Evolutionary conservation across 2,329 filamentous ascomycete genomes (phyloP), one percentile per base, ranked within the genome.

Genomic region (Ceratocystiopsis brevicomis): DNA sequence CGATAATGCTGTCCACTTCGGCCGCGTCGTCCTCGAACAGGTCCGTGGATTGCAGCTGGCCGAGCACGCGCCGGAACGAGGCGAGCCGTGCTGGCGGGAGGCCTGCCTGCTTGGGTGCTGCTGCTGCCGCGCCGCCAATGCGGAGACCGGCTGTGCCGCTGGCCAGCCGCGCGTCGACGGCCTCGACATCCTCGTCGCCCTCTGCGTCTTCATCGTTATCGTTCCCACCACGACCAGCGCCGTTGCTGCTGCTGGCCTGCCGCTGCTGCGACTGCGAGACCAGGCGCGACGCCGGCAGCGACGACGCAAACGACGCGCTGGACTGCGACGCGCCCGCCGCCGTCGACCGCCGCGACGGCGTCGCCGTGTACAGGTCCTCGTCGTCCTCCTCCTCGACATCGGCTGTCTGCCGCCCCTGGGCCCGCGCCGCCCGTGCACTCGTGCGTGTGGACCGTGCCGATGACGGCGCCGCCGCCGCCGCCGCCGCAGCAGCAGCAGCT

Each of bases 1-100:
- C 69, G 16, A 95, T 69, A 32, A 98, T 69, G 21, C 73, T 73
- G 48, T 77, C 73, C 2, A 95, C 70, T 47, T 79, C 71, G 14
- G 86, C 85, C 16, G 78, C 76, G 54, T 96, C 90, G 48, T 92
- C 83, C 32, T 78, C 75, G 57, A 98, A 98, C n/a, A 98, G 60
- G 13, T 74, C 69, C 4, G 39, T 35, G 53, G 80, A 79, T 54
- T 94, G 78, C 43, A 98, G 67, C 53, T 84, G 81, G 19, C 90
- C 90, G 3, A 98, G 68, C 2, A 81, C 74, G 12, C 74, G 73
- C 44, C 84, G 77, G 76, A 98, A 98, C 1, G 75, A 63, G 6
- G 71, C 65, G 21, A 94, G 62, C 37, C 90, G 73, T 37, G 69
- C 67, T 0, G 71, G 53, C 2, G 70, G 65, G 55, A 86, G 76